Base-by-base conservation (phyloP, 179 eudicot genomes). In the Gypsophila paniculata region DNA sequence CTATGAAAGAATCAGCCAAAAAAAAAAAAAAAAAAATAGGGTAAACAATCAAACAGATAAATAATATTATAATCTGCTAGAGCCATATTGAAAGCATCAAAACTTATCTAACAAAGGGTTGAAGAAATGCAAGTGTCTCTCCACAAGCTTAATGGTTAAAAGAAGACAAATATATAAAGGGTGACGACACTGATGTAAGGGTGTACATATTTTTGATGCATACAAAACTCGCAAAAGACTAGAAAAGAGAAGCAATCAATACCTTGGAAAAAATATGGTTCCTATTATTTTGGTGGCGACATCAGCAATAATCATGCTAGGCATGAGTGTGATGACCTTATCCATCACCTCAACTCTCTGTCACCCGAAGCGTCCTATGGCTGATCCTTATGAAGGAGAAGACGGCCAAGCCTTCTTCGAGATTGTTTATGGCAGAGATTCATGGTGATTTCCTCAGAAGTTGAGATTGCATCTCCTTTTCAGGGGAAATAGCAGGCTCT, bases 321-420 rank as follows among this genome's bases (percentile, higher is more conserved):
- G 82, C 61, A 79, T 71, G 76, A 68, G 82, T 68, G 46, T 73
- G 48, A 79, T 68, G 82, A 75, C 74, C 44, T 39, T 75, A 46
- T 21, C 76, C 32, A 23, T 72, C 18, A 61, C 77, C 62, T 67
- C 79, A 34, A 58, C 70, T 71, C 66, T 75, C 11, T 79, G 78
- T 68, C 76, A 74, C 54, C 51, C 38, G 6, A 72, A 65, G 49
- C 65, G 39, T 17, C 22, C n/a, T 19, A 14, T 42, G 6, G 46
- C 60, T 42, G 79, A 79, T 61, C 73, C 79, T 22, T 75, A 71
- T 72, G 79, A 61, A 75, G 82, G 79, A 19, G 67, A 75, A 72
- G 79, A 79, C 13, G 82, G 70, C 12, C 46, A 36, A 34, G 73
- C 73, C 17, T 79, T 79, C 74, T 79, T 79, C 59, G 42, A 68